Evolutionary conservation across 1,284 basidiomycete genomes (phyloP), one percentile per base, ranked within the genome.

Genomic region (Ustilago crameri): DNA sequence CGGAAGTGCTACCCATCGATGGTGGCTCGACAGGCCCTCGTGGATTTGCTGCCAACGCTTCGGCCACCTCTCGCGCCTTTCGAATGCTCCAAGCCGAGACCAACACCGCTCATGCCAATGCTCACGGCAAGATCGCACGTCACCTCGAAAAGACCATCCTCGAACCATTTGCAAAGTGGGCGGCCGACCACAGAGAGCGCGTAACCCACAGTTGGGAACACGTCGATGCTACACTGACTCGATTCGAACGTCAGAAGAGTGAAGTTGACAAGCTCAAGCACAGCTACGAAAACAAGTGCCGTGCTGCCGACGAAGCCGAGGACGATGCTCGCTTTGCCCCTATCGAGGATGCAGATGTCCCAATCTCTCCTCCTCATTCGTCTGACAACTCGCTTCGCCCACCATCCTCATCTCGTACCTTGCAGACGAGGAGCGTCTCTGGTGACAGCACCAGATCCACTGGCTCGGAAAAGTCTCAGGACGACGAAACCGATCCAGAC

Each of bases 261-360:
- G 80, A 82, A 22, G 74, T 79, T 5, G 72, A 77, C 45, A 74
- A 75, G 43, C 65, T 78, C 30, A 70, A 70, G 24, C 30, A 49
- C n/a, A 62, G 46, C 35, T 82, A 82, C 62, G 80, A 82, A 62
- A 48, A 54, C 59, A 81, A 81, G 56, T 82, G 80, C 50, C 56
- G 76, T 20, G 58, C 57, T 3, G 81, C 81, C 9, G 81, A 82
- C 43, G 81, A 82, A 54, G 81, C 81, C 3, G 80, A 82, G 27
- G 81, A 82, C 44, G 81, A 82, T 59, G 79, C 67, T 3, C 64
- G 76, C 9, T 82, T 82, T 47, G 81, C 81, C 15, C 78, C 79
- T 10, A 51, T 55, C 40, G 75, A 74, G 14, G 68, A 68, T 4
- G 42, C 52, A 0, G 57, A 57, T 12, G 22, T 48, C 5, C 40